phyloP scores from a whole-genome alignment of 805 yeast species.

The Teunomyces aglyptinius region DNA sequence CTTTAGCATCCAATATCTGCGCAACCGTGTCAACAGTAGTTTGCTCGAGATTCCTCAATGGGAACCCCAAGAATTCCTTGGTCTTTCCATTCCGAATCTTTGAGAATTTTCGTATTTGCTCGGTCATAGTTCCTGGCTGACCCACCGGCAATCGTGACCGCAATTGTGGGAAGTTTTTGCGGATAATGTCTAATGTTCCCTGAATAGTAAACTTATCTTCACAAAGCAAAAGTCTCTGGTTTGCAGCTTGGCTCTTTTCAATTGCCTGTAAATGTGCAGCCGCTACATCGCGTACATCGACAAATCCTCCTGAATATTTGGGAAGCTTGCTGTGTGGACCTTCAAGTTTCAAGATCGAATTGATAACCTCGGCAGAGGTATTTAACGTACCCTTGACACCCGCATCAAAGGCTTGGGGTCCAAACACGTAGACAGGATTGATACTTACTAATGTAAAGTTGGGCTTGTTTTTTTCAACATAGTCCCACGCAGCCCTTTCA shows the following conservation, averaged over 20 bases:
- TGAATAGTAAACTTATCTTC: conserved; percentile 18
- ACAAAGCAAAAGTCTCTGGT: conserved; percentile 14
- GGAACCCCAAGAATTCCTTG: conserved; percentile 17
- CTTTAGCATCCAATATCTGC: conserved; percentile 16
- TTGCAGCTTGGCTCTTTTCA: conserved; percentile 20
- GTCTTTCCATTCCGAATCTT: conserved; percentile 14
- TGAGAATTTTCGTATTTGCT: neutral
- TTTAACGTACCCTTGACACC: conserved; percentile 33
- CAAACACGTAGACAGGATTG: conserved; percentile 58
- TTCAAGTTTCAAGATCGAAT: conserved; percentile 33
- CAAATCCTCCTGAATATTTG: conserved; percentile 23
- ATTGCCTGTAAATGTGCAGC: conserved; percentile 42
- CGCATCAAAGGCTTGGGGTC: conserved; percentile 49
- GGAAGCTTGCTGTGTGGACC: conserved; percentile 14
- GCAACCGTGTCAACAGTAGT: conserved; percentile 21
- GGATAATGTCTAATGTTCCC: conserved; percentile 22
- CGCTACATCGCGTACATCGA: conserved; percentile 51
- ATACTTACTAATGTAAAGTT: conserved; percentile 46
- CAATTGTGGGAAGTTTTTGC: conserved; percentile 19
- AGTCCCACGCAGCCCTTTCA: conserved; percentile 23
- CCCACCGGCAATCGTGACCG: conserved; percentile 5
- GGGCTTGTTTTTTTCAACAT: conserved; percentile 15
- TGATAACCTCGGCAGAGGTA: conserved; percentile 40
- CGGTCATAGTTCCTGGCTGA: neutral
- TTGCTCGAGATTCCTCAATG: conserved; percentile 16